A percentile compares a stretch with the other conserved stretches of the same genome.
Conservation (phyloP, 352 stramenopile species). For the Phytophthora cryptogea region DNA sequence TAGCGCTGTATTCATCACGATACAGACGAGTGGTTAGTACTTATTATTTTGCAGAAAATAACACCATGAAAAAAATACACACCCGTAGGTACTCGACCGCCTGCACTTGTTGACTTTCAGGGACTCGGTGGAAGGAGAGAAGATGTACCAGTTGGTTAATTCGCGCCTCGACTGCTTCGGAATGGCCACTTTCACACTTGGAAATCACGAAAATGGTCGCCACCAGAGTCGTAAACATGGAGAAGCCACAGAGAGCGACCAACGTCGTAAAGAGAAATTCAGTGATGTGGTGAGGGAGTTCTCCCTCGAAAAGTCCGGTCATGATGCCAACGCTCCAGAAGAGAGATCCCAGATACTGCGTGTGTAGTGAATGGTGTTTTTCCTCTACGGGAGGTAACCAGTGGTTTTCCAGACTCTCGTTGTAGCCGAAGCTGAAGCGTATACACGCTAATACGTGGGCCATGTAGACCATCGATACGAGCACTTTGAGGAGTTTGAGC, state of each 20-base stretch:
- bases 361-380: constrained; percentile 31
- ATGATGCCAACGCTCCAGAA: constrained; percentile 77
- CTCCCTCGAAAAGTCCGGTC: constrained; percentile 71
- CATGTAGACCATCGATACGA: constrained; percentile 53
- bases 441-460: constrained; percentile 66
- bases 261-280: constrained; percentile 73
- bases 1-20: constrained; percentile 38
- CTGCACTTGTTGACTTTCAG: constrained; percentile 56
- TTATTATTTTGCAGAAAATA: not conserved
- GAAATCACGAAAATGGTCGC: constrained; percentile 84
- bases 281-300: constrained; percentile 46
- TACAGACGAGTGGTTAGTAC: not conserved
- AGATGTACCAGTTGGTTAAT: constrained; percentile 81
- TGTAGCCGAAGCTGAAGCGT: constrained; percentile 64
- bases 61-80: constrained; percentile 4
- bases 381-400: constrained; percentile 49
- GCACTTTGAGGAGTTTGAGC: constrained; percentile 52
- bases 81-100: constrained; percentile 72
- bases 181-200: constrained; percentile 72
- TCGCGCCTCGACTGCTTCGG: constrained; percentile 56
- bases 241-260: constrained; percentile 71
- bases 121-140: constrained; percentile 68
- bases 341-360: constrained; percentile 50
- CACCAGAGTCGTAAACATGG: constrained; percentile 69
- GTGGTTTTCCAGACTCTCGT: constrained; percentile 44